Evolutionary conservation across 495 filamentous ascomycete genomes (phyloP).

Genomic region (Daldinia loculata): DNA sequence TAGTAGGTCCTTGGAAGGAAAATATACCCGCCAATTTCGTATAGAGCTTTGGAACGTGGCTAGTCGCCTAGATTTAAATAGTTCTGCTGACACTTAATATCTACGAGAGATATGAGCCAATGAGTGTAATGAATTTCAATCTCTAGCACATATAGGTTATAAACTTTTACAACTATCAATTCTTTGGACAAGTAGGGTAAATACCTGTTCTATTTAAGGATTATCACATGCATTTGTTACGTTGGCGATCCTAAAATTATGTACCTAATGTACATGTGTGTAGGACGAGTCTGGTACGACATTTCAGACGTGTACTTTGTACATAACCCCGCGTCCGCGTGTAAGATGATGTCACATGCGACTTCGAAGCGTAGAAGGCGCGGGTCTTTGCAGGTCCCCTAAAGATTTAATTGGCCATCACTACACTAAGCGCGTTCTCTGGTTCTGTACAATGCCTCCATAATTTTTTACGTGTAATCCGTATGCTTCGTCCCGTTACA

Average conservation of each 20-base stretch:
- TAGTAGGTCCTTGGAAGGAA: not conserved
- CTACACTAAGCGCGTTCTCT: not conserved
- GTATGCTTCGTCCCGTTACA: not conserved
- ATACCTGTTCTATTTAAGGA: not conserved
- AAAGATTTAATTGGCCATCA: not conserved
- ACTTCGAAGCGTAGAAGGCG: not conserved
- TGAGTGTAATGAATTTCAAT: not conserved
- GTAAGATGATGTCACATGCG: slow-evolving; percentile 1
- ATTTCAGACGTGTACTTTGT: not conserved
- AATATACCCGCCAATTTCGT: not conserved
- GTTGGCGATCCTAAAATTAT: not conserved
- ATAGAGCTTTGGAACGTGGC: not conserved
- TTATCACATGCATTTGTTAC: slow-evolving; percentile 1
- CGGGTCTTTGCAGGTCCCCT: not conserved
- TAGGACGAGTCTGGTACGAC: not conserved
- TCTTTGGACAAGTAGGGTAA: not conserved
- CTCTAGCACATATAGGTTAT: not conserved
- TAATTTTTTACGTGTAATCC: slow-evolving; percentile 5
- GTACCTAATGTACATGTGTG: not conserved
- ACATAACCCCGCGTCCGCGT: not conserved
- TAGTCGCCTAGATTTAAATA: not conserved
- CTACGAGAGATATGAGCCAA: not conserved
- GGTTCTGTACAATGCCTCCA: not conserved
- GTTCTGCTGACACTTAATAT: not conserved
- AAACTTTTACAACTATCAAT: not conserved